Conservation (phyloP, 2,329 filamentous ascomycete species). For the Trichoderma arundinaceum region DNA sequence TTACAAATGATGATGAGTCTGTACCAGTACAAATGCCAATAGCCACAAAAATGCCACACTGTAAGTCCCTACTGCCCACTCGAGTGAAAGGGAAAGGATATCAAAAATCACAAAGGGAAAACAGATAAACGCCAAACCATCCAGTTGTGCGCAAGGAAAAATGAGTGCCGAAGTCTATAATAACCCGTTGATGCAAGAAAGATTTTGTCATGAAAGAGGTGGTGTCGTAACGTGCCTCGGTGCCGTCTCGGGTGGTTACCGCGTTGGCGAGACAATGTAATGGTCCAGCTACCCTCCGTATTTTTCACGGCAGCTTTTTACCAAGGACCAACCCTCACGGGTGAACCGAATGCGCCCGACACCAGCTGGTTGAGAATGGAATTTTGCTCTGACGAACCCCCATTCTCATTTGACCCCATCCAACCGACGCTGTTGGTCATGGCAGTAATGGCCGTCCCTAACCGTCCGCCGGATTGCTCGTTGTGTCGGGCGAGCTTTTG, state of each 20-base stretch:
- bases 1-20: constrained; percentile 24
- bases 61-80: constrained; percentile 27
- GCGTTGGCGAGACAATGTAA: neutral
- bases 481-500: constrained; percentile 87
- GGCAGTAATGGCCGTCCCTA: constrained; percentile 79
- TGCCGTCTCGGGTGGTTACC: constrained; percentile 34
- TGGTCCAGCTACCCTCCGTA: neutral
- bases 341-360: constrained; percentile 63
- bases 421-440: constrained; percentile 77
- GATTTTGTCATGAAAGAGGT: constrained; percentile 40
- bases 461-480: constrained; percentile 79
- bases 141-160: constrained; percentile 40
- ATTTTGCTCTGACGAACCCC: constrained; percentile 50
- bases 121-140: constrained; percentile 43
- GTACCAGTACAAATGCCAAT: constrained; percentile 23
- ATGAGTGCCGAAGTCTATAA: constrained; percentile 47
- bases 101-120: constrained; percentile 39
- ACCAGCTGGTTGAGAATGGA: constrained; percentile 69
- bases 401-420: constrained; percentile 61
- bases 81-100: constrained; percentile 40
- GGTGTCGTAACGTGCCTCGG: constrained; percentile 42
- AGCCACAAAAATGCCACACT: constrained; percentile 28
- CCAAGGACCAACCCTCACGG: constrained; percentile 68
- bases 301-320: constrained; percentile 42
- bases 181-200: constrained; percentile 44